These are phyloP conservation scores for Ilyonectria mors-panacis DNA, from an alignment of 2,329 filamentous ascomycete genomes.

Conservation along the genomic window DNA sequence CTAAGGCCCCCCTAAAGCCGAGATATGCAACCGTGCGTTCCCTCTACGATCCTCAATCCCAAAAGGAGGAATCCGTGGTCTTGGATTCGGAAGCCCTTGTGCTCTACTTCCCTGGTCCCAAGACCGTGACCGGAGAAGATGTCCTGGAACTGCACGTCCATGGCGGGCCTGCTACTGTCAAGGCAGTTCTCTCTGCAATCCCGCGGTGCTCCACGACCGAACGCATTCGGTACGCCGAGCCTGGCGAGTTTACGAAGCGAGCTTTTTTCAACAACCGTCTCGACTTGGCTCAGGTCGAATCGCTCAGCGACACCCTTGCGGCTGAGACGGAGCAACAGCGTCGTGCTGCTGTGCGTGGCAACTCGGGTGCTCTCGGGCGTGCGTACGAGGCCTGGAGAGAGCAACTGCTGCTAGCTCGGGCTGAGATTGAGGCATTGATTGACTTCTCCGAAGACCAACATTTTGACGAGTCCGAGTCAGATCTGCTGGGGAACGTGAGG, in stretches of 20 bases:
- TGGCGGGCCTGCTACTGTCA: conserved; percentile 89
- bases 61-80: conserved; percentile 62
- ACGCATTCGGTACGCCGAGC: conserved; percentile 87
- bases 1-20: conserved; percentile 60
- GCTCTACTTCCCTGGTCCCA: conserved; percentile 85
- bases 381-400: conserved; percentile 89
- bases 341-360: conserved; percentile 85
- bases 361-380: conserved; percentile 76
- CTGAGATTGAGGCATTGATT: conserved; percentile 94
- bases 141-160: conserved; percentile 96
- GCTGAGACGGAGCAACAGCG: conserved; percentile 94
- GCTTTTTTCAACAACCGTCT: conserved; percentile 91
- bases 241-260: conserved; percentile 94
- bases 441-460: conserved; percentile 98
- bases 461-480: conserved; percentile 87
- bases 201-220: conserved; percentile 61
- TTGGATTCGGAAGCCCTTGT: conserved; percentile 85
- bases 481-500: conserved; percentile 80
- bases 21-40: conserved; percentile 80
- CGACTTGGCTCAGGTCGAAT: conserved; percentile 86
- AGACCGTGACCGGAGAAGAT: conserved; percentile 92
- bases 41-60: conserved; percentile 69
- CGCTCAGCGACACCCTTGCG: conserved; percentile 73
- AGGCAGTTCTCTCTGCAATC: conserved; percentile 86
- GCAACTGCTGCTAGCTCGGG: conserved; percentile 83